Base-by-base conservation (phyloP, 768 basidiomycete genomes). In the Naganishia randhawae region DNA sequence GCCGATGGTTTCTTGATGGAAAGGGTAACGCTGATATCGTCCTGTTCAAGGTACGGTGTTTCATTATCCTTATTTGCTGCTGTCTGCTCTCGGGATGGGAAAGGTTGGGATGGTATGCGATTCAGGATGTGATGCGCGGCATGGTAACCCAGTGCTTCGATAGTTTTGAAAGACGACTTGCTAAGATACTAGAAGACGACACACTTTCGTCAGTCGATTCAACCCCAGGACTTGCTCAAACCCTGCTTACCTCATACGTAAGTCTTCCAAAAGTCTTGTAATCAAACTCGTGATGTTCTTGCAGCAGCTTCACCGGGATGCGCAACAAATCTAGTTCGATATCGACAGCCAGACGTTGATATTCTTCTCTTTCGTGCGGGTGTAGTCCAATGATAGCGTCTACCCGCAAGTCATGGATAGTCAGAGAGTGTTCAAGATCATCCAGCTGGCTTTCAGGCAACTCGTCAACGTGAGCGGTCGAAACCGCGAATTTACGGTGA, bases 1-100 rank as follows among this genome's bases (percentile, higher is more conserved):
- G 90, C 90, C 35, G 83, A 84, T 13, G 89, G 88, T 76, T 93
- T 93, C 8, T 86, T 84, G 9, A 85, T 82, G n/a, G 83, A 82
- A 29, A 91, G 82, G 0, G 83, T 84, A 11, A 88, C 82, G 32
- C 25, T 27, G n/a, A 68, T 57, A 29, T 63, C 67, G 13, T 52
- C 33, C 27, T 35, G 27, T 13, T 22, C 22, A 25, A 55, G n/a
- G 27, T 57, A 67, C 10, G 11, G 16, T 19, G 29, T 1, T 32
- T 37, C 6, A 2, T 4, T 1, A 31, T 76, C 54, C 25, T 19
- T 35, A 9, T 37, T 37, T 37, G 22, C 33, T n/a, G 17, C 19
- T 10, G 51, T 67, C 27, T 53, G 42, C 48, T 63, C 42, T 57
- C 80, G 45, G 83, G 80, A 13, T 80, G 75, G 0, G 88, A 85